These are phyloP conservation scores for Talaromyces proteolyticus DNA, from an alignment of 495 filamentous ascomycete species.

Conservation along the genomic window DNA sequence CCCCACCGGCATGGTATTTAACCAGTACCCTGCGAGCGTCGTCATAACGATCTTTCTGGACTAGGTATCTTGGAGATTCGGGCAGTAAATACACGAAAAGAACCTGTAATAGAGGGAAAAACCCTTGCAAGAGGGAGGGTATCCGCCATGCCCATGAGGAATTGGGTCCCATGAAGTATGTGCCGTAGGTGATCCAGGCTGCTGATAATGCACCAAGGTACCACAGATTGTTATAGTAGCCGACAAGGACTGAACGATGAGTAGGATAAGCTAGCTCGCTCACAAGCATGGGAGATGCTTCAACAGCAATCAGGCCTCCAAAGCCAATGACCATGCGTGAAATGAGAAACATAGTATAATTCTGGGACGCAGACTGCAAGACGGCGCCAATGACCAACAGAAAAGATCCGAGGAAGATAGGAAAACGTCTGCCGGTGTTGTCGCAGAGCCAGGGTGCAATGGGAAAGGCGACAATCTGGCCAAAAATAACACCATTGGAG, in stretches of 20 bases:
- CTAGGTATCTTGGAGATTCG: conserved; percentile 34
- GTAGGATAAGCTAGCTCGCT: conserved; percentile 59
- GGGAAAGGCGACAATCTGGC: conserved; percentile 35
- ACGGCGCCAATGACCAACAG: conserved; percentile 10
- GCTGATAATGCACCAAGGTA: conserved; percentile 13
- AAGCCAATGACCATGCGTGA: conserved; percentile 25
- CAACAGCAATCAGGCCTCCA: conserved; percentile 20
- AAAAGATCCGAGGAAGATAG: conserved; percentile 10
- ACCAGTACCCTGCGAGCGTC: no score
- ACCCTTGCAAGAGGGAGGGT: conserved; percentile 35
- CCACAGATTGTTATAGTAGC: conserved; percentile 14
- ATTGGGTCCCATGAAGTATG: conserved; percentile 18
- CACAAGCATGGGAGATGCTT: conserved; percentile 53
- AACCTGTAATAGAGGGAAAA: conserved; percentile 34
- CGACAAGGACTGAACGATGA: conserved; percentile 45
- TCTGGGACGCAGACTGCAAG: conserved; percentile 20
- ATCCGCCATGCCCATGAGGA: conserved; percentile 45
- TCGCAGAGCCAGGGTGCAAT: conserved; percentile 13
- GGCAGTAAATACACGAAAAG: conserved; percentile 33
- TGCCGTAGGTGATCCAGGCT: conserved; percentile 17
- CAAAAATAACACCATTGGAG: conserved; percentile 58
- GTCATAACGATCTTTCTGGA: background rate
- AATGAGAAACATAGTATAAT: conserved; percentile 23
- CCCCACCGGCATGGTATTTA: no score
- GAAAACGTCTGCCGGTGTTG: conserved; percentile 11